These are phyloP conservation scores for Ophiostoma angusticollis DNA, from an alignment of 2,329 filamentous ascomycete genomes.

Conservation along the genomic window DNA sequence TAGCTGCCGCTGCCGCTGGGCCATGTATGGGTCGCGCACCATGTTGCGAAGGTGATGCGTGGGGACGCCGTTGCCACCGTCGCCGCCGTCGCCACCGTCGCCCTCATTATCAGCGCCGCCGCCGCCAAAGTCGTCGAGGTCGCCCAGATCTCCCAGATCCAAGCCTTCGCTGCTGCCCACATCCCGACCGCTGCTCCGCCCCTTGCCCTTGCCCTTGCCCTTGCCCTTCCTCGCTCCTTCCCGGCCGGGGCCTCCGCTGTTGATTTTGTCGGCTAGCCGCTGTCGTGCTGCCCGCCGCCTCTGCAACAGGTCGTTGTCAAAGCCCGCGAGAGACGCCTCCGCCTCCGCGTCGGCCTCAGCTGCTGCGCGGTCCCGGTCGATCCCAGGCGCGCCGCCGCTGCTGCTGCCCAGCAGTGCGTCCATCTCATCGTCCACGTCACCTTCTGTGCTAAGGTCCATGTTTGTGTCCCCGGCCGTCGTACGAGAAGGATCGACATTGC, in stretches of 20 bases:
- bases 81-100: not conserved
- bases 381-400: too few relatives aligned
- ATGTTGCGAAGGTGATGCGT: slow-evolving; percentile 2
- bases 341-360: slow-evolving; percentile 30
- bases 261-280: slow-evolving; percentile 18
- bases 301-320: slow-evolving; percentile 39
- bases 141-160: too few relatives aligned
- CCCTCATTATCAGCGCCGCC: not conserved
- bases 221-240: slow-evolving; percentile 14
- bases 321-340: slow-evolving; percentile 29
- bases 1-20: slow-evolving; percentile 8
- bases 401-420: too few relatives aligned
- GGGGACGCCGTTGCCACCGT: not conserved
- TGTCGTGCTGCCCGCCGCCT: slow-evolving; percentile 32
- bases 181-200: slow-evolving; percentile 20
- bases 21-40: slow-evolving; percentile 8
- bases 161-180: too few relatives aligned
- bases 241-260: slow-evolving; percentile 9
- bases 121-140: not conserved
- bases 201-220: slow-evolving; percentile 34
- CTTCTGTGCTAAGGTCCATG: too few relatives aligned
- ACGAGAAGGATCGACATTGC: too few relatives aligned
- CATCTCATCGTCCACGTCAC: slow-evolving; percentile 7
- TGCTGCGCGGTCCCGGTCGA: too few relatives aligned
- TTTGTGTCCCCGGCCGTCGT: too few relatives aligned